Conservation (phyloP, 129 eudicot species). For the Chrysanthemum makinoi region DNA sequence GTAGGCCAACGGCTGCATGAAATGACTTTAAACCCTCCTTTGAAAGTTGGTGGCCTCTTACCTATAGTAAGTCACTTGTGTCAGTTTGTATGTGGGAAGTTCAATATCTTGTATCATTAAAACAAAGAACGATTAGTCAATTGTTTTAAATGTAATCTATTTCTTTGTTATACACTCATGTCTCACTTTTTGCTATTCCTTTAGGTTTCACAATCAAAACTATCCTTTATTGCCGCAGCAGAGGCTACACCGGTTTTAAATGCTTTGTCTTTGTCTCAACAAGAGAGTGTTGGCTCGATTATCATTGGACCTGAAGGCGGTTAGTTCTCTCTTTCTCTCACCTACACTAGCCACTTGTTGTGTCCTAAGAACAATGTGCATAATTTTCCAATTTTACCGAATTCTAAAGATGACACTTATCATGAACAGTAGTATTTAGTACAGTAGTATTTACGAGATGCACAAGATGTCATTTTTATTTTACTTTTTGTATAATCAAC, state of each 20-base stretch:
- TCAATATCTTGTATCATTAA: slow-evolving; percentile 4
- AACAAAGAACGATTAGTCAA: not conserved
- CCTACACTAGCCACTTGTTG: not conserved
- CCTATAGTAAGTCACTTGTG: slow-evolving; percentile 59
- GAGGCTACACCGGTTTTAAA: slow-evolving; percentile 66
- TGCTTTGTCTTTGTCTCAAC: slow-evolving; percentile 41
- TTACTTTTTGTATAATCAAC: too few relatives aligned
- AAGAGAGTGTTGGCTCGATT: slow-evolving; percentile 54
- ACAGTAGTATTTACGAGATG: too few relatives aligned
- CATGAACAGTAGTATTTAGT: too few relatives aligned
- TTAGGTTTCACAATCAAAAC: slow-evolving; percentile 66
- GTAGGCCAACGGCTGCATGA: slow-evolving; percentile 93
- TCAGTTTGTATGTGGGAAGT: slow-evolving; percentile 9
- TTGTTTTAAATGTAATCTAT: not conserved
- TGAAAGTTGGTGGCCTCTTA: slow-evolving; percentile 45
- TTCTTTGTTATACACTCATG: slow-evolving; percentile 4
- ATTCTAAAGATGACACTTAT: too few relatives aligned
- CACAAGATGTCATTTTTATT: too few relatives aligned
- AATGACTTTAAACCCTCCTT: slow-evolving; percentile 78
- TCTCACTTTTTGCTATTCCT: slow-evolving; percentile 10
- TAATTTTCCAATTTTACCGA: too few relatives aligned
- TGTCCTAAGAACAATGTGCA: too few relatives aligned
- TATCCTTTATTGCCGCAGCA: slow-evolving; percentile 80
- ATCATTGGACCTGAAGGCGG: slow-evolving; percentile 99
- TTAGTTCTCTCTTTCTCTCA: slow-evolving; percentile 37